Percentiles rank a stretch among this genome's conserved stretches.
Evolutionary conservation across 2,329 filamentous ascomycete species (phyloP).

Genomic region (Aspergillus brasiliensis): DNA sequence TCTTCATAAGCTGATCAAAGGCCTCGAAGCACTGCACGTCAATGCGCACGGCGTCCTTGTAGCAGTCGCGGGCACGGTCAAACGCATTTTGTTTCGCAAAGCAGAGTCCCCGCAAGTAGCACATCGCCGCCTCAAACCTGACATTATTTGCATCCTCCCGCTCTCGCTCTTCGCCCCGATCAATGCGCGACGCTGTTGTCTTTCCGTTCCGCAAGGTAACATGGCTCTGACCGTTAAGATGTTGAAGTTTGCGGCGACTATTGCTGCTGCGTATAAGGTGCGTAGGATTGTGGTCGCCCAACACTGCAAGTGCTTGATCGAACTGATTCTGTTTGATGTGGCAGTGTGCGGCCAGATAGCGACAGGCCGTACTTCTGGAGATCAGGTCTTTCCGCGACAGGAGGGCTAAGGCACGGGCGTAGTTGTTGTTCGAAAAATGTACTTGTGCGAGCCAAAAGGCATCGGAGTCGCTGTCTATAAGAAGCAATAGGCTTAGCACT

Average conservation of each 20-base stretch:
- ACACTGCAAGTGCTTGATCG: conserved; percentile 80
- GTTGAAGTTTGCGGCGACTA: conserved; percentile 71
- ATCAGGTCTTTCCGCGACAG: conserved; percentile 79
- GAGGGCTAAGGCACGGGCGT: conserved; percentile 84
- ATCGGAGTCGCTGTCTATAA: conserved; percentile 84
- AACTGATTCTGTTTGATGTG: conserved; percentile 89
- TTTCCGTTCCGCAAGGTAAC: conserved; percentile 53
- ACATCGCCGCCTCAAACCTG: conserved; percentile 95
- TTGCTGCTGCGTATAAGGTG: conserved; percentile 76
- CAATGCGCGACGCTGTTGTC: conserved; percentile 51
- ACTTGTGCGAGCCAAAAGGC: conserved; percentile 98
- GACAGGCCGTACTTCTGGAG: conserved; percentile 78
- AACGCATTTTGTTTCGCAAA: conserved; percentile 97
- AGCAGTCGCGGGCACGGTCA: conserved; percentile 95
- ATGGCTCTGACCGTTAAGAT: conserved; percentile 58
- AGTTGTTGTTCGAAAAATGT: conserved; percentile 94
- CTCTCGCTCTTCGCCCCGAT: conserved; percentile 63
- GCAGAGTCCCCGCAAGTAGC: conserved; percentile 88
- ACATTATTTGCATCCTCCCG: conserved; percentile 73
- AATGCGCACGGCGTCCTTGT: conserved; percentile 94
- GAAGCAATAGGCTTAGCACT: conserved; percentile 7
- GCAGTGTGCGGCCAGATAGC: conserved; percentile 91
- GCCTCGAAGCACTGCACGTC: conserved; percentile 98
- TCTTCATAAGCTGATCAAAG: conserved; percentile 97
- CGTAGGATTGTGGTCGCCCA: conserved; percentile 92